These are phyloP conservation scores for Dalbergia oliveri DNA, from an alignment of 306 rosid species.

Conservation along the genomic window DNA sequence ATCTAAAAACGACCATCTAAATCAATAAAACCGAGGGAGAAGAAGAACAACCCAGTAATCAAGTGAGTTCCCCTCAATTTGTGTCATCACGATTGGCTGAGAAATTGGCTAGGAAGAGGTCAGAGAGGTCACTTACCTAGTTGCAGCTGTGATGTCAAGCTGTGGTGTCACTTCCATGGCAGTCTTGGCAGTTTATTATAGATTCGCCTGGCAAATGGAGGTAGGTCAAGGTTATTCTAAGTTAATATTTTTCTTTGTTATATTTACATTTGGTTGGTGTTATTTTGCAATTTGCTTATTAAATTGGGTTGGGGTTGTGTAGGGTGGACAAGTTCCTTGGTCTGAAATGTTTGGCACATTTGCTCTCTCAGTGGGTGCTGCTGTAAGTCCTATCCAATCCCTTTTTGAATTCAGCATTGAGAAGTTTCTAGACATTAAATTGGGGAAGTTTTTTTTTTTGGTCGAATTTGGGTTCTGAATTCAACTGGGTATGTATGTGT, in stretches of 20 bases:
- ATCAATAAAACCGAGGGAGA: conserved; percentile 35
- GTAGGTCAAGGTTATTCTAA: conserved; percentile 33
- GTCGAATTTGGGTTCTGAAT: neutral
- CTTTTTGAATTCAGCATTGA: conserved; percentile 23
- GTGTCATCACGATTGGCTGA: conserved; percentile 56
- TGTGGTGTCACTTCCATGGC: conserved; percentile 95
- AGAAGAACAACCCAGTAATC: conserved; percentile 22
- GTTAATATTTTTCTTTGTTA: neutral
- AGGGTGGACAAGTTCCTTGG: conserved; percentile 52
- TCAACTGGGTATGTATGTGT: conserved; percentile 15
- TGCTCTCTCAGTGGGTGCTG: conserved; percentile 92
- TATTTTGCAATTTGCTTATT: neutral
- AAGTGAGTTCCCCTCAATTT: conserved; percentile 46
- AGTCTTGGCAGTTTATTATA: conserved; percentile 77
- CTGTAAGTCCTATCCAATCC: conserved; percentile 44
- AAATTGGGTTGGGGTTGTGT: conserved; percentile 17
- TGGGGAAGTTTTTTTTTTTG: neutral
- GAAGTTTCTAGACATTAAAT: neutral
- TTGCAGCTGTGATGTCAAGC: conserved; percentile 91
- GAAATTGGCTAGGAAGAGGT: conserved; percentile 69
- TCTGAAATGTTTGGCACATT: conserved; percentile 91
- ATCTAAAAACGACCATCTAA: conserved; percentile 55
- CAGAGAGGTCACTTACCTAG: conserved; percentile 83
- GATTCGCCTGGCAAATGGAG: conserved; percentile 97
- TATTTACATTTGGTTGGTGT: conserved; percentile 2